phyloP scores from a whole-genome alignment of 257 asterid genomes.

The Striga asiatica region DNA sequence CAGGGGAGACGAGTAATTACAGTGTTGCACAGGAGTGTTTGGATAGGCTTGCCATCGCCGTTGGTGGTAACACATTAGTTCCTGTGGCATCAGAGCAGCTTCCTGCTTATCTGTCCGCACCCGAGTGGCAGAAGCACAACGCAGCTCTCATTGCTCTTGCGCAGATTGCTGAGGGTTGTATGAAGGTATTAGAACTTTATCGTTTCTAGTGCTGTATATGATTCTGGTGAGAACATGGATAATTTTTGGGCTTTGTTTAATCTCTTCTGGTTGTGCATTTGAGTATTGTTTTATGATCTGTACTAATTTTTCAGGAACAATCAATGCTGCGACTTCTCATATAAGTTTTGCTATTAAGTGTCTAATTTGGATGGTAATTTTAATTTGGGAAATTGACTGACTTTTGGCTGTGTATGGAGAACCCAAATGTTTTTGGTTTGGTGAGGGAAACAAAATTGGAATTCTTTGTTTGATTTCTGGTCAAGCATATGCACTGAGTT shows the following conservation, averaged over 20 bases:
- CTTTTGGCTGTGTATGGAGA: neutral
- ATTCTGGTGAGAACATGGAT: neutral
- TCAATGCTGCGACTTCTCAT: neutral
- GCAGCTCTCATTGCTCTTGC: slow-evolving; percentile 95
- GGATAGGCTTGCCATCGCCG: slow-evolving; percentile 79
- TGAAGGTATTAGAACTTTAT: slow-evolving; percentile 45
- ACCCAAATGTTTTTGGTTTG: neutral
- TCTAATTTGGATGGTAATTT: neutral
- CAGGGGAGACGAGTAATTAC: slow-evolving; percentile 87
- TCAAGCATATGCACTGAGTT: neutral
- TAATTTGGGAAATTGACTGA: neutral
- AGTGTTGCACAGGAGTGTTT: slow-evolving; percentile 93
- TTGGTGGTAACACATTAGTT: slow-evolving; percentile 87
- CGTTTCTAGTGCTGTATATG: neutral
- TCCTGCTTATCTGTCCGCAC: slow-evolving; percentile 61
- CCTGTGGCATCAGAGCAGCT: slow-evolving; percentile 94
- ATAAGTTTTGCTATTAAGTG: neutral
- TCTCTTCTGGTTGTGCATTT: neutral
- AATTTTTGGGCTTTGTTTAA: neutral
- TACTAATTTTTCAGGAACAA: neutral
- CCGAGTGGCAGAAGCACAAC: slow-evolving; percentile 94
- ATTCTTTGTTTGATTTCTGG: neutral
- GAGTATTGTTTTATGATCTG: neutral
- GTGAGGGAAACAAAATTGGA: neutral
- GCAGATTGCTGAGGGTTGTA: slow-evolving; percentile 94